phyloP scores from a whole-genome alignment of 352 stramenopile genomes.

The Phytophthora hybrid region DNA sequence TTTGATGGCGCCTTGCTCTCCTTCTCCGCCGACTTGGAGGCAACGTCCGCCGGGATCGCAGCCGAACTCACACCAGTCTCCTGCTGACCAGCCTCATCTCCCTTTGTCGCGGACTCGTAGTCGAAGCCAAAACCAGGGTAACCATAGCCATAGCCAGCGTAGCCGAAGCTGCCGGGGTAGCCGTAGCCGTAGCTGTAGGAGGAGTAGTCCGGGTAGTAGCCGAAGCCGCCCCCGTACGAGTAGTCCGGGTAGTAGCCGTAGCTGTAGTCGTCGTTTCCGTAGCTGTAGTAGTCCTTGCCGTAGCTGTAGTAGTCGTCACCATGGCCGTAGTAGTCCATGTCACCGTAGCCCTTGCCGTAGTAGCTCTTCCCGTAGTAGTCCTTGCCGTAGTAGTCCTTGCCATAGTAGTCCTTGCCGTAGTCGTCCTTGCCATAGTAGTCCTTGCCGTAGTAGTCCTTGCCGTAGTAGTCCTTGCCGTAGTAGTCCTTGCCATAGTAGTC shows the following conservation, averaged over 20 bases:
- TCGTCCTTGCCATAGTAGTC: no score
- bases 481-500: no score
- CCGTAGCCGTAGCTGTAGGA: slow-evolving; percentile 1
- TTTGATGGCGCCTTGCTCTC: background rate
- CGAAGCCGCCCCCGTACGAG: background rate
- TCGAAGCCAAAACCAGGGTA: no score
- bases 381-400: no score
- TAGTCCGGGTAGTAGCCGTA: slow-evolving; percentile 1
- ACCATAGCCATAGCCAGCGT: background rate
- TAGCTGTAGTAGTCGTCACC: slow-evolving; percentile 1
- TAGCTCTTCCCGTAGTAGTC: no score
- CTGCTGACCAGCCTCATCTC: no score
- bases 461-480: no score
- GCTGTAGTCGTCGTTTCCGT: background rate
- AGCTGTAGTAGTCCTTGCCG: background rate
- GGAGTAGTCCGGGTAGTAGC: slow-evolving; percentile 9
- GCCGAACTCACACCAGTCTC: no score
- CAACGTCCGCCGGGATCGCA: background rate
- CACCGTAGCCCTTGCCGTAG: background rate
- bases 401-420: no score
- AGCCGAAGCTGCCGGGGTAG: slow-evolving; percentile 1
- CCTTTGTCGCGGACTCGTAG: no score
- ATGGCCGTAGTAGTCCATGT: background rate
- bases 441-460: no score
- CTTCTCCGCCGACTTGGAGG: background rate